A percentile compares a stretch with the other conserved stretches of the same genome.
Conservation (phyloP, 2,329 filamentous ascomycete species). For the Fusarium penzigii region DNA sequence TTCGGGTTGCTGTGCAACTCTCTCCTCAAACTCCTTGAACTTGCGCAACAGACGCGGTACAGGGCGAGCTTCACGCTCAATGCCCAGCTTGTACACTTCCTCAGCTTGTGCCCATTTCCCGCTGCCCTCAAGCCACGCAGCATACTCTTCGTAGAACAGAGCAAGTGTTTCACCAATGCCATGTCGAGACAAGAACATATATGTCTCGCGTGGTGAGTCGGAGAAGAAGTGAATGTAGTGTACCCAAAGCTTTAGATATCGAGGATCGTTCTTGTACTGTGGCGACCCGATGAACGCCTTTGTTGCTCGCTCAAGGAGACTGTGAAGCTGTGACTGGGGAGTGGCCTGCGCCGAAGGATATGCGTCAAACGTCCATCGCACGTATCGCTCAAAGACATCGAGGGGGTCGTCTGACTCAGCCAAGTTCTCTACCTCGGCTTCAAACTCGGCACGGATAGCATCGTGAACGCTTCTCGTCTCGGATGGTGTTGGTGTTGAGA, state of each 20-base stretch:
- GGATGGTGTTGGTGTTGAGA: constrained; percentile 65
- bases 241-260: constrained; percentile 92
- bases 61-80: constrained; percentile 85
- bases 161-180: constrained; percentile 84
- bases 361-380: constrained; percentile 93
- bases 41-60: constrained; percentile 81
- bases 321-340: constrained; percentile 84
- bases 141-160: constrained; percentile 96
- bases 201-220: constrained; percentile 89
- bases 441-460: constrained; percentile 78
- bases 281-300: constrained; percentile 81
- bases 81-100: constrained; percentile 87
- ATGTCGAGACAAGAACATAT: constrained; percentile 87
- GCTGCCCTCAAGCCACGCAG: constrained; percentile 84
- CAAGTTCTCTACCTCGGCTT: constrained; percentile 76
- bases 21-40: constrained; percentile 86
- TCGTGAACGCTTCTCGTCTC: constrained; percentile 78
- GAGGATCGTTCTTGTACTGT: constrained; percentile 92
- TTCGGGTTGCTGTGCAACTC: constrained; percentile 66
- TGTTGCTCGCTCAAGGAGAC: constrained; percentile 88
- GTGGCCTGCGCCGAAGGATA: constrained; percentile 95
- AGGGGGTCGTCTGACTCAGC: constrained; percentile 92
- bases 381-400: constrained; percentile 93
- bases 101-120: constrained; percentile 88
- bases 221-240: constrained; percentile 92